Evolutionary conservation across 225 moss, liverwort and hornwort genomes (phyloP).

Genomic region (Pleurozium schreberi): DNA sequence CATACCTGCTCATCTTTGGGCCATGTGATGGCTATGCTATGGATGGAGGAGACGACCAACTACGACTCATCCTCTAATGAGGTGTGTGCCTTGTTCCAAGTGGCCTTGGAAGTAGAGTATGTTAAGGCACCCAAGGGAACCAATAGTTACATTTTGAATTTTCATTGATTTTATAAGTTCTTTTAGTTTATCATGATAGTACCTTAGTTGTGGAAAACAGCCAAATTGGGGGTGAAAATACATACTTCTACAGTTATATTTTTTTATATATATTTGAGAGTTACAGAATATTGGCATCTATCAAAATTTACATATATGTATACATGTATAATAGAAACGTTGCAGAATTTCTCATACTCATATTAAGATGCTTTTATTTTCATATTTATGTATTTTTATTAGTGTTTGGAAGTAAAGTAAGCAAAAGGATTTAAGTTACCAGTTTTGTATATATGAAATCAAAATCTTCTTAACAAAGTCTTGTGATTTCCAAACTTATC

Average conservation of each 20-base stretch:
- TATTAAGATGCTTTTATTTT: too few species aligned
- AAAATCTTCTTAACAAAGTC: neutral
- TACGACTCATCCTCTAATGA: neutral
- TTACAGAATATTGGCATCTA: neutral
- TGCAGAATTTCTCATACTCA: neutral
- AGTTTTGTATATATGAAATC: neutral
- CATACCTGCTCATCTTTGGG: neutral
- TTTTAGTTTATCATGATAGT: neutral
- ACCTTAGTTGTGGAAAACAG: neutral
- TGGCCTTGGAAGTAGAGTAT: neutral
- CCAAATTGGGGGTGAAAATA: neutral
- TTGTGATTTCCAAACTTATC: neutral
- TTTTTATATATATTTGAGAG: neutral
- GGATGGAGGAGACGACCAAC: neutral
- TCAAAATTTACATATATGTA: neutral
- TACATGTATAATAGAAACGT: too few species aligned
- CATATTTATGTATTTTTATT: neutral
- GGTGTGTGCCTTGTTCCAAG: neutral
- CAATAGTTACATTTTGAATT: neutral
- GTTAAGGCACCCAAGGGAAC: neutral
- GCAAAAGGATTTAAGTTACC: neutral
- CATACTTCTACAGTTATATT: neutral
- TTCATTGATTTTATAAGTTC: neutral
- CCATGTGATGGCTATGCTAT: neutral
- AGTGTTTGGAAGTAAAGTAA: neutral